phyloP scores from a whole-genome alignment of 371 early-diverging fungal genomes.

The Lichtheimia ornata region DNA sequence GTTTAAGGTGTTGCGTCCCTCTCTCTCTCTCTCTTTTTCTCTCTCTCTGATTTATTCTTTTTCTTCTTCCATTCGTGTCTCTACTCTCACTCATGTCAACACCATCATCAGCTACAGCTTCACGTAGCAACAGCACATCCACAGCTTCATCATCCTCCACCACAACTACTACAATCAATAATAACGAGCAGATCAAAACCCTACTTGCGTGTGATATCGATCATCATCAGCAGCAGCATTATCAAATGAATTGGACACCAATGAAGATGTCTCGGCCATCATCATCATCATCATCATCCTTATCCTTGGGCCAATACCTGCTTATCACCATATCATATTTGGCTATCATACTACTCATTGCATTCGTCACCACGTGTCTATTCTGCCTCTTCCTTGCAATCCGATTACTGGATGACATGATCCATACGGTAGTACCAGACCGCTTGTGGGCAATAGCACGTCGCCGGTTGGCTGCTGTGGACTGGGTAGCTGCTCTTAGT shows the following conservation, averaged over 20 bases:
- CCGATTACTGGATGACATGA: slow-evolving; percentile 31
- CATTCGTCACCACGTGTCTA: slow-evolving; percentile 11
- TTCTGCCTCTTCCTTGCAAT: slow-evolving; percentile 33
- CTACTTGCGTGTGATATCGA: not conserved
- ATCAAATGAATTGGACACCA: no score
- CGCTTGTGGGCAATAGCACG: slow-evolving; percentile 22
- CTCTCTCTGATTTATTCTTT: slow-evolving; percentile 3
- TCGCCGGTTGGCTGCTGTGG: slow-evolving; percentile 15
- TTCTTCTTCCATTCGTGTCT: not conserved
- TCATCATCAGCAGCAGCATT: not conserved
- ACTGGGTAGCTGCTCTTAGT: slow-evolving; percentile 27
- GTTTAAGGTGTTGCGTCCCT: no score
- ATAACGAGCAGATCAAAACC: not conserved
- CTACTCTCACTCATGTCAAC: not conserved
- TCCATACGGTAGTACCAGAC: slow-evolving; percentile 23
- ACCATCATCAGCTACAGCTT: not conserved
- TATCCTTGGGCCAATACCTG: slow-evolving; percentile 1
- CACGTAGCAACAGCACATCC: slow-evolving; percentile 7
- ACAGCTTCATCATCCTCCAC: not conserved
- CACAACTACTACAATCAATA: not conserved
- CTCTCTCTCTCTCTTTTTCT: not conserved
- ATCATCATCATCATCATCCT: no score
- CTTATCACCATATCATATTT: slow-evolving; percentile 8
- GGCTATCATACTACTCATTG: not conserved
- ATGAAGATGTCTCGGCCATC: no score